Evolutionary conservation across 345 rosid species (phyloP).

Genomic region (Nasturtium officinale): DNA sequence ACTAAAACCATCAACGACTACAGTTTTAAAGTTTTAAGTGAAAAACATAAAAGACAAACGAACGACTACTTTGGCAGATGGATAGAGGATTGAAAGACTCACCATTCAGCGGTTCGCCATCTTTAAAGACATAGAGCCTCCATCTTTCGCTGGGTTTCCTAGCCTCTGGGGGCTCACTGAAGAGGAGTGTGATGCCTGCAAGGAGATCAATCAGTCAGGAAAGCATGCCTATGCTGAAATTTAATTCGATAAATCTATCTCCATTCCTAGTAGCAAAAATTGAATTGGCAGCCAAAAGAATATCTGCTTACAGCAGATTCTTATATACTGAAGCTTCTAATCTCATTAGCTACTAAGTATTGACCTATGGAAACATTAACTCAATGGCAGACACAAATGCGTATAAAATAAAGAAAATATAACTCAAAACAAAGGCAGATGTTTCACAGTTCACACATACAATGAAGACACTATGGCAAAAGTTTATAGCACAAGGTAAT

Average conservation of each 20-base stretch:
- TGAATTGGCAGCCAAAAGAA: not conserved
- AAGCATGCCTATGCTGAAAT: constrained; percentile 8
- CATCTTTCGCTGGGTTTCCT: constrained; percentile 83
- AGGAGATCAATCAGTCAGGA: constrained; percentile 12
- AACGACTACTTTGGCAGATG: constrained; percentile 17
- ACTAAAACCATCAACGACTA: constrained; percentile 12
- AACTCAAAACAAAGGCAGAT: constrained; percentile 6
- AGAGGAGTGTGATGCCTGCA: constrained; percentile 82
- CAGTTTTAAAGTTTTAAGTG: constrained; percentile 8
- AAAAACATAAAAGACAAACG: constrained; percentile 14
- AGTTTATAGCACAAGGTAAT: not conserved
- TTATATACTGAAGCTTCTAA: constrained; percentile 2
- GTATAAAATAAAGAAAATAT: not conserved
- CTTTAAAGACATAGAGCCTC: constrained; percentile 93
- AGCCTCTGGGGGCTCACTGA: constrained; percentile 92
- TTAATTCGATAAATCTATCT: not conserved
- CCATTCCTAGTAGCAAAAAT: not conserved
- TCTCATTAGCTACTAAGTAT: not conserved
- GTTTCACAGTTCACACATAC: constrained; percentile 9
- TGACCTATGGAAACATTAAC: not conserved
- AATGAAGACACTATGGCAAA: constrained; percentile 20
- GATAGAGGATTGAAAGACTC: constrained; percentile 26
- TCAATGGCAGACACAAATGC: not conserved
- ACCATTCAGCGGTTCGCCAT: constrained; percentile 84
- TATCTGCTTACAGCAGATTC: constrained; percentile 9